These are phyloP conservation scores for Metarhizium humberi DNA, from an alignment of 2,329 filamentous ascomycete species.

Conservation along the genomic window DNA sequence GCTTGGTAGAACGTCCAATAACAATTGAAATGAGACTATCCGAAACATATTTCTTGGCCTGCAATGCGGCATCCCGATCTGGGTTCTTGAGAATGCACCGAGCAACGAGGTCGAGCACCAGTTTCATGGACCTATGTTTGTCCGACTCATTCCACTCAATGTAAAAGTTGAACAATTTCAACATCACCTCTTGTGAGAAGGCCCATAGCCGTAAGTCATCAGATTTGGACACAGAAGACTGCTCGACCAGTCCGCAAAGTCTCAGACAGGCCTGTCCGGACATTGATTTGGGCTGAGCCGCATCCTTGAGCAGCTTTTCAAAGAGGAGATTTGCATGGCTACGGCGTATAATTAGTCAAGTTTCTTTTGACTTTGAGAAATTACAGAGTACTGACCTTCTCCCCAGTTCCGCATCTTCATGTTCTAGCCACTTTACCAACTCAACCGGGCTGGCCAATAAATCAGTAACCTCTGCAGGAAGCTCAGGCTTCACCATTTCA, in stretches of 20 bases:
- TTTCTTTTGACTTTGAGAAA: slow-evolving; percentile 7
- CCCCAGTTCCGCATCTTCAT: slow-evolving; percentile 24
- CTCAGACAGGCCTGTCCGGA: slow-evolving; percentile 48
- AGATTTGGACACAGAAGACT: slow-evolving; percentile 42
- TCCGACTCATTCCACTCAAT: slow-evolving; percentile 60
- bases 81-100: slow-evolving; percentile 43
- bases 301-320: slow-evolving; percentile 35
- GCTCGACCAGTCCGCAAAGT: slow-evolving; percentile 53
- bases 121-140: slow-evolving; percentile 53
- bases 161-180: slow-evolving; percentile 51
- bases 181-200: slow-evolving; percentile 37
- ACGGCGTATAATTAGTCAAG: slow-evolving; percentile 1
- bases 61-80: slow-evolving; percentile 22
- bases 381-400: slow-evolving; percentile 19
- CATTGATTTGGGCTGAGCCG: slow-evolving; percentile 42
- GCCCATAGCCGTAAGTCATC: slow-evolving; percentile 36
- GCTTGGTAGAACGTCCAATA: slow-evolving; percentile 48
- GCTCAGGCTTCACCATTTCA: slow-evolving; percentile 11
- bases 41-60: slow-evolving; percentile 37
- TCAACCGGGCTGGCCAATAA: slow-evolving; percentile 27
- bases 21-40: slow-evolving; percentile 49
- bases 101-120: slow-evolving; percentile 49
- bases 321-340: slow-evolving; percentile 33
- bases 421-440: slow-evolving; percentile 33
- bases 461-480: slow-evolving; percentile 18